Evolutionary conservation across 2,329 filamentous ascomycete species (phyloP).

Genomic region (Geosmithia putterillii): DNA sequence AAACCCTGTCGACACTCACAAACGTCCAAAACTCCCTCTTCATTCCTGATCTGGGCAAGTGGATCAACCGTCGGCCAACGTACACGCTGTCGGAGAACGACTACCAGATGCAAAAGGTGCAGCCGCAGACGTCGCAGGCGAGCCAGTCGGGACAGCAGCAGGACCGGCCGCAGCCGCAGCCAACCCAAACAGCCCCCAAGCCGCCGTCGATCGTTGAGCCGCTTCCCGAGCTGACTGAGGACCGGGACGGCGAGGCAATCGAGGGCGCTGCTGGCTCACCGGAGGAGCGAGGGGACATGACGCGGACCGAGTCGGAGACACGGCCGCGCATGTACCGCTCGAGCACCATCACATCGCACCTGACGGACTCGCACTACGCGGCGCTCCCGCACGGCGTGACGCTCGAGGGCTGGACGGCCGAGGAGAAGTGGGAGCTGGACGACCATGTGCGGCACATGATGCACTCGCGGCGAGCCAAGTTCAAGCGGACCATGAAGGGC

Average conservation of each 20-base stretch:
- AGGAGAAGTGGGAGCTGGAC: constrained; percentile 66
- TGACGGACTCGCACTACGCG: constrained; percentile 64
- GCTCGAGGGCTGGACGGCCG: constrained; percentile 61
- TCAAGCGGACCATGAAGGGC: constrained; percentile 68
- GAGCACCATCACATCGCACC: constrained; percentile 52
- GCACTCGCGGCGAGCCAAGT: constrained; percentile 66
- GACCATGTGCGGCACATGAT: constrained; percentile 82
- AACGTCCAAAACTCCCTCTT: constrained; percentile 89
- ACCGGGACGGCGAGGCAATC: not conserved
- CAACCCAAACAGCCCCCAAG: not conserved
- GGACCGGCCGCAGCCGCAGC: not conserved
- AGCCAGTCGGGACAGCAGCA: too few relatives aligned
- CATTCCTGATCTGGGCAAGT: constrained; percentile 65
- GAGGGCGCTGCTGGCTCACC: too few relatives aligned
- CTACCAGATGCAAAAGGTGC: constrained; percentile 1
- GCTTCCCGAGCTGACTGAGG: not conserved
- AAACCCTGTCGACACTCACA: constrained; percentile 70
- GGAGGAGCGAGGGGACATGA: not conserved
- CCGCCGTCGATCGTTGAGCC: not conserved
- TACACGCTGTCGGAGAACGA: constrained; percentile 53
- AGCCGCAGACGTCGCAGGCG: not conserved
- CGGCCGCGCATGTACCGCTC: constrained; percentile 19
- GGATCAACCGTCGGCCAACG: constrained; percentile 65
- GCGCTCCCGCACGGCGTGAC: constrained; percentile 64
- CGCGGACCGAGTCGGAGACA: not conserved